phyloP scores from a whole-genome alignment of 805 yeast genomes.

The Yamadazyma sp. region DNA sequence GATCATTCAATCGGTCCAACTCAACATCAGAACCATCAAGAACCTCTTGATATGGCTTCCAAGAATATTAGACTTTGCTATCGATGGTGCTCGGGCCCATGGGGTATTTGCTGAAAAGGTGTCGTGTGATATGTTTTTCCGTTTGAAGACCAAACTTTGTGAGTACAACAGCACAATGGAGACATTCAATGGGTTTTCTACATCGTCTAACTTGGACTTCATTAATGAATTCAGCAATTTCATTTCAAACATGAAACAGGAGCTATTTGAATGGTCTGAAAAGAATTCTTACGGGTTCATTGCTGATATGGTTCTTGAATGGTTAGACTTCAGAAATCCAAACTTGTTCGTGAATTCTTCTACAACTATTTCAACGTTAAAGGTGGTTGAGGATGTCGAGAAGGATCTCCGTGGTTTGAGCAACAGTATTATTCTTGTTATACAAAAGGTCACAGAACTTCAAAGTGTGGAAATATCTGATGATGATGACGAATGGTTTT shows the following conservation, averaged over 20 bases:
- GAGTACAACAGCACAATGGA: conserved; percentile 16
- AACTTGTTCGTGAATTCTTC: conserved; percentile 23
- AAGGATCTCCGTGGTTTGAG: conserved; percentile 48
- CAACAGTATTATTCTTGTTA: conserved; percentile 60
- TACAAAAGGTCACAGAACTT: conserved; percentile 56
- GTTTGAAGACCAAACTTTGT: conserved; percentile 17
- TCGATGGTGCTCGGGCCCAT: conserved; percentile 16
- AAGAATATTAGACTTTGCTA: conserved; percentile 34
- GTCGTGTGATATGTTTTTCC: conserved; percentile 16
- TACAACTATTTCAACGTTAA: conserved; percentile 21
- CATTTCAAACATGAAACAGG: conserved; percentile 21
- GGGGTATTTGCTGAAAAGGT: conserved; percentile 11
- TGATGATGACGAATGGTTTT: conserved; percentile 68
- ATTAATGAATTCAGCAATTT: conserved; percentile 22
- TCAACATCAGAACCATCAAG: conserved; percentile 19
- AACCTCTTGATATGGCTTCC: conserved; percentile 33
- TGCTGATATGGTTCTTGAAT: conserved; percentile 46
- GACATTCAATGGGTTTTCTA: conserved; percentile 22
- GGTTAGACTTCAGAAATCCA: conserved; percentile 37
- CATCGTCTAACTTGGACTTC: conserved; percentile 18
- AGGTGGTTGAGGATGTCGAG: conserved; percentile 43
- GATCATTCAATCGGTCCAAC: conserved; percentile 18
- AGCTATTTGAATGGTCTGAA: conserved; percentile 36
- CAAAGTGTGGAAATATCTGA: conserved; percentile 36
- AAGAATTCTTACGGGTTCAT: conserved; percentile 40